These are phyloP conservation scores for Chaetomiaceae sp. DNA, from an alignment of 2,329 filamentous ascomycete genomes.

Conservation along the genomic window DNA sequence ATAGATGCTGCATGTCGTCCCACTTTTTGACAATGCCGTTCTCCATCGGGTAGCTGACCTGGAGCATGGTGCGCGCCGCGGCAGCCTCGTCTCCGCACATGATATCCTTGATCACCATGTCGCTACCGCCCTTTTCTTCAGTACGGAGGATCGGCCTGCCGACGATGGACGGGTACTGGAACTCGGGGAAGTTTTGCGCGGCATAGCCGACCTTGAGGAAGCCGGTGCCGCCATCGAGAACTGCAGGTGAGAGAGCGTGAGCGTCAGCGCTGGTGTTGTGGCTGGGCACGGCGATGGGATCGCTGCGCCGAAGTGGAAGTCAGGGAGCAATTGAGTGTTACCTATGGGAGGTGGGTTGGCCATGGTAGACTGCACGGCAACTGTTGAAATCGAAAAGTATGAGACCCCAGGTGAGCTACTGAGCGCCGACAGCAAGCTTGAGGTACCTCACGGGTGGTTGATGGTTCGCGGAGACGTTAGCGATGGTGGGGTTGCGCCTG, in stretches of 20 bases:
- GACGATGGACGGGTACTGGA: constrained; percentile 97
- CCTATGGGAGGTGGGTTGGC: constrained; percentile 48
- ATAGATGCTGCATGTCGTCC: constrained; percentile 99
- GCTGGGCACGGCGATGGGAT: constrained; percentile 1
- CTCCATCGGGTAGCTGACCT: constrained; percentile 99
- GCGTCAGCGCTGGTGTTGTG: constrained; percentile 23
- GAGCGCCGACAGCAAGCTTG: constrained; percentile 9
- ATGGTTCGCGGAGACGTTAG: constrained; percentile 19
- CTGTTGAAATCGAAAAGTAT: not conserved
- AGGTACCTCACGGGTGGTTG: constrained; percentile 14
- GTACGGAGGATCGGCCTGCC: constrained; percentile 95
- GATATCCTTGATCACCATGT: constrained; percentile 84
- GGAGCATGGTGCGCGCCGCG: constrained; percentile 91
- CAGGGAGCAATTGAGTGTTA: constrained; percentile 11
- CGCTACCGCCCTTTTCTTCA: constrained; percentile 68
- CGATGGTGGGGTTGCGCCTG: constrained; percentile 26
- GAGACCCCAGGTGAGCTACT: not conserved
- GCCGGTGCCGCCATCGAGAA: constrained; percentile 98
- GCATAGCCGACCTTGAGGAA: constrained; percentile 99
- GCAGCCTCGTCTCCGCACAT: constrained; percentile 99
- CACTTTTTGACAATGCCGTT: constrained; percentile 99
- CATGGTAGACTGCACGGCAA: constrained; percentile 35
- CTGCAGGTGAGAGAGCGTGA: constrained; percentile 44
- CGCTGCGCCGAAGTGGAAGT: not conserved
- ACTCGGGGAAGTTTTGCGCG: constrained; percentile 98